phyloP scores from a whole-genome alignment of 345 rosid genomes.

The Lepidium aucheri region DNA sequence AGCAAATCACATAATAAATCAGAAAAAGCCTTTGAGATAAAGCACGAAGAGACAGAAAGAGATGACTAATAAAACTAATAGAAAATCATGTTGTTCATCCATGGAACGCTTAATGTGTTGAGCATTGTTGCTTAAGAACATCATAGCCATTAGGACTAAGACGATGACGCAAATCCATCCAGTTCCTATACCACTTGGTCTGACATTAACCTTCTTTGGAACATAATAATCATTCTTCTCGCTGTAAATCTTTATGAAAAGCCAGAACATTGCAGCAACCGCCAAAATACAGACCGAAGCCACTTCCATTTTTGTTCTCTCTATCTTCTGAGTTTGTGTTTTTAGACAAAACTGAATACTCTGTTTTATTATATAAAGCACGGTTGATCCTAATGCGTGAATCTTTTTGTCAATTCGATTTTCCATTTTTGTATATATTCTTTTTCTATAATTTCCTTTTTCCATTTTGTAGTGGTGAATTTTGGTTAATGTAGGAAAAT shows the following conservation, averaged over 20 bases:
- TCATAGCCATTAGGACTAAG: not conserved
- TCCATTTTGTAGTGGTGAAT: not conserved
- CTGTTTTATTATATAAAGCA: not conserved
- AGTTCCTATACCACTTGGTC: slow-evolving; percentile 4
- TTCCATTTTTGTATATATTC: not conserved
- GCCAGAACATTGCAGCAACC: not conserved
- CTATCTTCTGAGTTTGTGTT: not conserved
- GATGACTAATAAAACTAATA: not conserved
- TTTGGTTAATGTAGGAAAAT: not conserved
- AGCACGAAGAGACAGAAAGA: not conserved
- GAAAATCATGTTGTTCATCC: not conserved
- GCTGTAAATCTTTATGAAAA: not conserved
- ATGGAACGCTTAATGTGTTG: not conserved
- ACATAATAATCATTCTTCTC: not conserved
- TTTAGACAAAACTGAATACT: not conserved
- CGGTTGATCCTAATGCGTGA: not conserved
- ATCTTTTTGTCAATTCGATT: not conserved
- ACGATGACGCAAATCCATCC: not conserved
- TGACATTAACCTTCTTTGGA: not conserved
- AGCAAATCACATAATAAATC: not conserved
- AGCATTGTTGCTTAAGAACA: slow-evolving; percentile 1
- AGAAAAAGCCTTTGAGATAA: not conserved
- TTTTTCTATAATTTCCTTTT: not conserved
- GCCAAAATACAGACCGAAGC: not conserved
- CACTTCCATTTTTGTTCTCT: not conserved